A percentile compares a stretch with the other conserved stretches of the same genome.
phyloP scores from a whole-genome alignment of 2,329 filamentous ascomycete species.

The Fusarium oxysporum region DNA sequence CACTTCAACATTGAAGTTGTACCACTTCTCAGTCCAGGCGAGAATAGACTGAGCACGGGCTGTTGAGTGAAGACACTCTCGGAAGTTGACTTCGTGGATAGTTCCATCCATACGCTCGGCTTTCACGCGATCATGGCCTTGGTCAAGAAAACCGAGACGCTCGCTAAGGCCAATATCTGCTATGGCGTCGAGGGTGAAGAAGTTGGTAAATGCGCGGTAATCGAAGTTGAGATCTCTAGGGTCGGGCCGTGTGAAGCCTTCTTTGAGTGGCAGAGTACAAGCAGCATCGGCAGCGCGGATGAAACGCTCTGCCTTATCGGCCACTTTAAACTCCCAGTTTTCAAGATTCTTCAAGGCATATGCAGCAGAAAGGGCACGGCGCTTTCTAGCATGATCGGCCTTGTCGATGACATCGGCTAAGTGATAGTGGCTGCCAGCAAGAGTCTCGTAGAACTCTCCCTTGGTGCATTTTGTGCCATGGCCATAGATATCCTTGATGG shows the following conservation, averaged over 20 bases:
- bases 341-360: slow-evolving; percentile 66
- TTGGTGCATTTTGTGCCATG: slow-evolving; percentile 64
- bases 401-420: slow-evolving; percentile 65
- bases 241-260: slow-evolving; percentile 40
- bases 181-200: slow-evolving; percentile 68
- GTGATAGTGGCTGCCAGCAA: slow-evolving; percentile 61
- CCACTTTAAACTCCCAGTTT: slow-evolving; percentile 66
- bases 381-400: slow-evolving; percentile 62
- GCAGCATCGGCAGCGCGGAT: slow-evolving; percentile 57
- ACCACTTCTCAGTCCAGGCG: slow-evolving; percentile 64
- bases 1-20: slow-evolving; percentile 58
- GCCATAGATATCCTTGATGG: slow-evolving; percentile 52
- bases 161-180: slow-evolving; percentile 66
- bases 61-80: slow-evolving; percentile 63
- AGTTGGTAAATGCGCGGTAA: slow-evolving; percentile 63
- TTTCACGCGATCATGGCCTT: slow-evolving; percentile 58
- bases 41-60: slow-evolving; percentile 62
- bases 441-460: slow-evolving; percentile 59
- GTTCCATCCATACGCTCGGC: slow-evolving; percentile 59
- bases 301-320: slow-evolving; percentile 60
- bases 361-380: slow-evolving; percentile 61
- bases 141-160: slow-evolving; percentile 63
- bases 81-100: slow-evolving; percentile 58
- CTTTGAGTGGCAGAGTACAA: slow-evolving; percentile 53
- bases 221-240: slow-evolving; percentile 60